Percentiles rank a stretch among this genome's conserved stretches.
These are phyloP conservation scores for Chaetomiaceae sp. DNA, from an alignment of 2,329 filamentous ascomycete genomes.

Conservation along the genomic window DNA sequence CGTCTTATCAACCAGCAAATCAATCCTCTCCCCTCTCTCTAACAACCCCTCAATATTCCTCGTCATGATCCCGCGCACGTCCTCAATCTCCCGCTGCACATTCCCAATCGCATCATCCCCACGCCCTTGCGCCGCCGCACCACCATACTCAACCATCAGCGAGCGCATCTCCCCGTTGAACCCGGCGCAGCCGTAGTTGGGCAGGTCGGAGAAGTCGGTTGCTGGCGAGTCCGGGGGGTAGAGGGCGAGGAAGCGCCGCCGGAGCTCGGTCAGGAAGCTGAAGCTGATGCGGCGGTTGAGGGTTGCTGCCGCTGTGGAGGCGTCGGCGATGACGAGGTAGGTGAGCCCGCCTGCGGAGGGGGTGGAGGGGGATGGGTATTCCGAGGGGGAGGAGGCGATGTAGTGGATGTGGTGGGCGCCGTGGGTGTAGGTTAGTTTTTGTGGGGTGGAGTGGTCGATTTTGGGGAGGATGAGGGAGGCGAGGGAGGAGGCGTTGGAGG, in stretches of 20 bases:
- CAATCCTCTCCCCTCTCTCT: constrained; percentile 87
- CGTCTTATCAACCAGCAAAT: constrained; percentile 93
- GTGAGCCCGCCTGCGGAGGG: constrained; percentile 75
- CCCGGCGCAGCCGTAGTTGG: constrained; percentile 81
- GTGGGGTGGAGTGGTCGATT: constrained; percentile 71
- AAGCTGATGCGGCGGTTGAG: constrained; percentile 81
- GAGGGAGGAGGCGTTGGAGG: constrained; percentile 77
- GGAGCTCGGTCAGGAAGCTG: constrained; percentile 85
- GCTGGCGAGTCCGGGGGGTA: constrained; percentile 60
- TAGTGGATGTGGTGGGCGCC: constrained; percentile 93
- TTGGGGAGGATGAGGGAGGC: constrained; percentile 93
- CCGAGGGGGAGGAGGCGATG: constrained; percentile 75
- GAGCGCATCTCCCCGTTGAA: constrained; percentile 77
- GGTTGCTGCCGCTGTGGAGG: constrained; percentile 44
- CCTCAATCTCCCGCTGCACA: constrained; percentile 86
- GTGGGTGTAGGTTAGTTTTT: constrained; percentile 94
- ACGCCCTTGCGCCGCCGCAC: constrained; percentile 61
- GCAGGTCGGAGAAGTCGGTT: constrained; percentile 68
- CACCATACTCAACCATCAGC: constrained; percentile 80
- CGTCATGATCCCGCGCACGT: constrained; percentile 88
- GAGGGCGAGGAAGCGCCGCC: constrained; percentile 73
- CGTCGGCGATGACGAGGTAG: constrained; percentile 83
- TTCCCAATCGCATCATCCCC: constrained; percentile 77
- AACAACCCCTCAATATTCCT: constrained; percentile 88
- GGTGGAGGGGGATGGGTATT: constrained; percentile 46